A percentile compares a stretch with the other conserved stretches of the same genome.
Evolutionary conservation across 352 stramenopile species (phyloP).

Genomic region (Pythium chondricola): DNA sequence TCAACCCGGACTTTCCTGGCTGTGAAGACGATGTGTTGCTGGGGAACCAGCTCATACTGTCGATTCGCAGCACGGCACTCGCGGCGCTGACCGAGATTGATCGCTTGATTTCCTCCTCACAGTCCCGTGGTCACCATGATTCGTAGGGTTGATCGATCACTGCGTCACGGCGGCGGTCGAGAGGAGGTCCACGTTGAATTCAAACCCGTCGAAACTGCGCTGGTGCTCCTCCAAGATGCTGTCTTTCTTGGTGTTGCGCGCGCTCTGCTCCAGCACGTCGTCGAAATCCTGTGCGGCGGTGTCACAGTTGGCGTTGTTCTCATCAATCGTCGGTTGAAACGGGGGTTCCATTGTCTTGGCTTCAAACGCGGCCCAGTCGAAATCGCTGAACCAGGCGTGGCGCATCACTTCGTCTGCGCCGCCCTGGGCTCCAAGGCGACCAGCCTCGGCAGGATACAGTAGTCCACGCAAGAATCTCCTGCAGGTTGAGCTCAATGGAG

Average conservation of each 20-base stretch:
- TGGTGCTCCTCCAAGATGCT: slow-evolving; percentile 42
- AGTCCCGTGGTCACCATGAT: too few species aligned
- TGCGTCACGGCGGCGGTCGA: too few species aligned
- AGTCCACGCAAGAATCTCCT: slow-evolving; percentile 42
- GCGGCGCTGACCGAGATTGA: slow-evolving; percentile 57
- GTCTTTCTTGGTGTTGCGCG: slow-evolving; percentile 3
- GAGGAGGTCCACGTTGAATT: slow-evolving; percentile 47
- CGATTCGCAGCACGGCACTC: slow-evolving; percentile 44
- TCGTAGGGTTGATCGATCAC: too few species aligned
- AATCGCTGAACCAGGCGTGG: slow-evolving; percentile 48
- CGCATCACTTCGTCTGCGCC: slow-evolving; percentile 36
- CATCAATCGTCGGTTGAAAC: slow-evolving; percentile 46
- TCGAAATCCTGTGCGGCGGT: slow-evolving; percentile 58
- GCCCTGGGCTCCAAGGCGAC: slow-evolving; percentile 31
- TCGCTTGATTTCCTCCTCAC: slow-evolving; percentile 13
- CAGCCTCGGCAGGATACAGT: slow-evolving; percentile 37
- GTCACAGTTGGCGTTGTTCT: slow-evolving; percentile 58
- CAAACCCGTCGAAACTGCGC: slow-evolving; percentile 42
- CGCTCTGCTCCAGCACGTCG: slow-evolving; percentile 49
- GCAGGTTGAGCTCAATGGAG: slow-evolving; percentile 21
- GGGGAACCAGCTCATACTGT: slow-evolving; percentile 34
- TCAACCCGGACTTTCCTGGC: slow-evolving; percentile 64
- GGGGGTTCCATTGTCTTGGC: slow-evolving; percentile 27
- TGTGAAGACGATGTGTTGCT: slow-evolving; percentile 49
- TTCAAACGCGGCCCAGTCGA: slow-evolving; percentile 50